Percentiles rank a stretch among this genome's conserved stretches.
phyloP scores from a whole-genome alignment of 768 basidiomycete genomes.

The Mycena belliarum region DNA sequence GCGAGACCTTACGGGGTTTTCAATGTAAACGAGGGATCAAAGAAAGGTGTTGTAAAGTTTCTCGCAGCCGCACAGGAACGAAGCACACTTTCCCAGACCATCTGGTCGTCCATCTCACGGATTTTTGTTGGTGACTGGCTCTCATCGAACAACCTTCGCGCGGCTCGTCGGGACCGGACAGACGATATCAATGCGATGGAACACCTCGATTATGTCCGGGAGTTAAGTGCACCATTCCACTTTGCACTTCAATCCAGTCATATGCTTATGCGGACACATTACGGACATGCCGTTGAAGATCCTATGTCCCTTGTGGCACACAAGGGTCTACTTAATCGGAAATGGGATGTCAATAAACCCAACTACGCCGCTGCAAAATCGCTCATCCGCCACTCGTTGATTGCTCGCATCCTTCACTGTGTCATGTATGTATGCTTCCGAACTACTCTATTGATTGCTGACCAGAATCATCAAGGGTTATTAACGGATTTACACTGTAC shows the following conservation, averaged over 20 bases:
- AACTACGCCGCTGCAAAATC: constrained; percentile 24
- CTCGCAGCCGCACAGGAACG: constrained; percentile 12
- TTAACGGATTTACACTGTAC: constrained; percentile 11
- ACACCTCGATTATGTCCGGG: constrained; percentile 5
- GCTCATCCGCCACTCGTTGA: constrained; percentile 21
- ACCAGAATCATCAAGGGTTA: constrained; percentile 5
- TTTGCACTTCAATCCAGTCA: constrained; percentile 17
- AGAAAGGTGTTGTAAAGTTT: constrained; percentile 21
- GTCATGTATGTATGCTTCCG: constrained; percentile 9
- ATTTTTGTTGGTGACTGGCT: constrained; percentile 21
- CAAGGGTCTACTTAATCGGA: constrained; percentile 18
- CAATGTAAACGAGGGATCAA: constrained; percentile 25
- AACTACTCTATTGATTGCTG: too few relatives aligned
- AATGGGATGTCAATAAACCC: constrained; percentile 21
- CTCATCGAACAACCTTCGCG: constrained; percentile 14
- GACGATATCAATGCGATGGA: constrained; percentile 16
- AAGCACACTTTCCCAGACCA: constrained; percentile 7
- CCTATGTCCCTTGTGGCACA: constrained; percentile 17
- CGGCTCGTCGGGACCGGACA: constrained; percentile 7
- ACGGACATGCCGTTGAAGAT: constrained; percentile 14
- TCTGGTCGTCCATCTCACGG: constrained; percentile 9
- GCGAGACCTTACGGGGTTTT: constrained; percentile 19
- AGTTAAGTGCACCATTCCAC: constrained; percentile 13
- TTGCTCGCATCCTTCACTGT: constrained; percentile 17
- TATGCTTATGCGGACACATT: constrained; percentile 17